Conservation (phyloP, 306 rosid species). For the Gastrolobium villosum region DNA sequence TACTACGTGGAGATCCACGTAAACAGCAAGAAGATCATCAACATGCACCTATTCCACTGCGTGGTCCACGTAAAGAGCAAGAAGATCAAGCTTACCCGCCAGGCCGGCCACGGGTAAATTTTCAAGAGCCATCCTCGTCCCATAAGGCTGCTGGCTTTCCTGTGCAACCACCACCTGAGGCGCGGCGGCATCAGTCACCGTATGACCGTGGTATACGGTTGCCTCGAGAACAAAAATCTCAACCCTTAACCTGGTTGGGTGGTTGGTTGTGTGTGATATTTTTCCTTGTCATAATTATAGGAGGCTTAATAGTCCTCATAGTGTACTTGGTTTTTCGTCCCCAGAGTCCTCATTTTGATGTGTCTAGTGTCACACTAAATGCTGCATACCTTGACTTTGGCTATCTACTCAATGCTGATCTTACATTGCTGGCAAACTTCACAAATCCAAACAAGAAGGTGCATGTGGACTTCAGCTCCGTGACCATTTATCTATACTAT, state of each 20-base stretch:
- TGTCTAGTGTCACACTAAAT: constrained; percentile 70
- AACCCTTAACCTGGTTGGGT: constrained; percentile 61
- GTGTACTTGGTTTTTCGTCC: constrained; percentile 89
- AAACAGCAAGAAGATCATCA: too few species aligned
- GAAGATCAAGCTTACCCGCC: constrained; percentile 35
- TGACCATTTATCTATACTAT: constrained; percentile 66
- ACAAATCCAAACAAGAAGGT: constrained; percentile 93
- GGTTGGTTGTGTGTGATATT: constrained; percentile 77
- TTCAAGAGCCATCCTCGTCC: constrained; percentile 38
- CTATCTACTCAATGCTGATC: constrained; percentile 84
- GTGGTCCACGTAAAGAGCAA: constrained; percentile 18
- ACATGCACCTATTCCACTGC: neutral
- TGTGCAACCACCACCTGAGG: constrained; percentile 24
- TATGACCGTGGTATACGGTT: neutral
- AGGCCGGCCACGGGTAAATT: constrained; percentile 39
- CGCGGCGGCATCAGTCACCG: constrained; percentile 6
- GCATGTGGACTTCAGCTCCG: constrained; percentile 75
- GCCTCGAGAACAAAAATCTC: constrained; percentile 48
- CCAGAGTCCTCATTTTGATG: constrained; percentile 72
- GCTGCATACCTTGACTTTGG: constrained; percentile 97
- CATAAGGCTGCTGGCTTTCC: neutral
- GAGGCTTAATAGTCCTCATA: constrained; percentile 80
- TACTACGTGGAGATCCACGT: too few species aligned
- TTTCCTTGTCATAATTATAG: constrained; percentile 81
- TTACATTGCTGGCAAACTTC: constrained; percentile 83